Base-by-base conservation (phyloP, 2,329 filamentous ascomycete species). In the Fusarium nematophilum region DNA sequence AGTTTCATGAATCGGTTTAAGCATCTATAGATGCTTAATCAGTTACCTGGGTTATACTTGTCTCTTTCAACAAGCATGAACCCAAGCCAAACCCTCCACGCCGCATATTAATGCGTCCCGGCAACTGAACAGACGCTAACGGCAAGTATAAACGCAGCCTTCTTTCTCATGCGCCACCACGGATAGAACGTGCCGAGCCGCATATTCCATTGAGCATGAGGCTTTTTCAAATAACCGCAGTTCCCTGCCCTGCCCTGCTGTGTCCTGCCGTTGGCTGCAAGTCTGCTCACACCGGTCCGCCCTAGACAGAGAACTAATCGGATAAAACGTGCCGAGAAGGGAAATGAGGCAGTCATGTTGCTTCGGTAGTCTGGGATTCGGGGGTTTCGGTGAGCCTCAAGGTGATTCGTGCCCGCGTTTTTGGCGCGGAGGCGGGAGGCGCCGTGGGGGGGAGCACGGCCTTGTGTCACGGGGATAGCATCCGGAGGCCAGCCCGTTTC, bases 351-450 rank as follows among this genome's bases (percentile, higher is more conserved):
- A 26, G 15, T 42, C 21, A n/a, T 14, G 8, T 27, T 14, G 21
- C 11, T 9, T 25, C 13, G n/a, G 8, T 23, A 42, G 21, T 21
- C 4, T 27, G 37, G 5, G 13, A 2, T 18, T 14, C 9, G 11
- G 37, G 6, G 21, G 25, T 10, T 11, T 42, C 21, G 27, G 26
- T 33, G 13, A 21, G 21, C 21, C 21, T 21, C 14, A 6, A 21
- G 37, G 29, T 64, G 53, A 65, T 64, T 64, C 61, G 61, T 62
- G 61, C 61, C 61, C 61, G 57, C 61, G 61, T 59, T 36, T 13
- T 21, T 17, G 13, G 9, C n/a, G 29, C 9, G 5, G 9, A 38
- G 18, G 26, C 45, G 18, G 9, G 23, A 31, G 8, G 48, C 36
- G 33, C 27, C 45, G 50, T 57, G 56, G 59, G 59, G 60, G 53